Evolutionary conservation across 768 basidiomycete species (phyloP), one percentile per base, ranked within the genome.

Genomic region (Pleurotus eryngii): DNA sequence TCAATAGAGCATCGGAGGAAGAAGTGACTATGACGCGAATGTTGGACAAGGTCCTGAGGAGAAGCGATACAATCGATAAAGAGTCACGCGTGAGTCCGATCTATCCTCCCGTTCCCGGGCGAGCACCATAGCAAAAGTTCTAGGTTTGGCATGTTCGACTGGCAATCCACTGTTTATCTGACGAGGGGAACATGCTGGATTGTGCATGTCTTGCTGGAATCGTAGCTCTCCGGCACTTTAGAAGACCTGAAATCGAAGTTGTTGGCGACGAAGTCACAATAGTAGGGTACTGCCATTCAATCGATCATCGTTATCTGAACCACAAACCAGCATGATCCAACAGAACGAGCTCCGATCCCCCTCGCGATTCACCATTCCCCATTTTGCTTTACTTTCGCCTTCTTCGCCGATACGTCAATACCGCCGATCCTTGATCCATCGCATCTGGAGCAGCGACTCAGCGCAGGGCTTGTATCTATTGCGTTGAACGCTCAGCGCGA

Each of bases 81-180:
- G 97, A 98, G 68, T 90, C 94, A 1, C 84, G 95, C 65, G 95
- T 92, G 58, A 48, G 83, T 72, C 30, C 30, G 27, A 9, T 35
- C 7, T 50, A 7, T 35, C 22, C n/a, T 8, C 26, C 30, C 26
- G 14, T 48, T 48, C 14, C 14, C 9, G 2, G 43, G 14, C 43
- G 9, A 9, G 30, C 30, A 9, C 11, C 3, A 35, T 35, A 9
- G 8, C 3, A 35, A 35, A 35, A 35, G 30, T 35, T 20, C 35
- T 66, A 97, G 95, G 95, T 97, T 11, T 98, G 97, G 95, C 90
- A 94, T 66, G 75, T 99, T 11, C 83, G 90, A 7, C 71, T 99
- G 26, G 94, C 95, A 0, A 70, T 99, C 2, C 95, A 98, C 66
- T 95, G 90, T 66, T 78, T 98, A 6, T 76, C 93, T 4, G 95